Evolutionary conservation across 257 asterid genomes (phyloP), one percentile per base, ranked within the genome.

Genomic region (Cordia subcordata): DNA sequence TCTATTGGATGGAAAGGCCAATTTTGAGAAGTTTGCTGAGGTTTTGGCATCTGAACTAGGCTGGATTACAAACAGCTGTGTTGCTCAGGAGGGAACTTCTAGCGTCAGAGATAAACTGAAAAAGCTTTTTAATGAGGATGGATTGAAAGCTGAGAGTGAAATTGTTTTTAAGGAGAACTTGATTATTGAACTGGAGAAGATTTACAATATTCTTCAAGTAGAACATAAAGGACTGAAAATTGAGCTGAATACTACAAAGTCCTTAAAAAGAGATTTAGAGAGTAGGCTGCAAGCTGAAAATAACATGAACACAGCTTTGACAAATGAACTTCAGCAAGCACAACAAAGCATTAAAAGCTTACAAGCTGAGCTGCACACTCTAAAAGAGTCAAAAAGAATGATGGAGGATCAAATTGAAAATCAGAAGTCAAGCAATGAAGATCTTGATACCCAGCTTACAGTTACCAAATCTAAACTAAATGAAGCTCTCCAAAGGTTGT

Each of bases 371-470:
- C 17, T 75, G 64, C 82, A 76, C 60, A 54, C 12, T 10, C 22
- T 75, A 76, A 75, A 68, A 60, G 96, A 83, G 66, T 75, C 82
- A 13, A 82, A 76, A 63, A 74, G 74, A 57, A 33, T 38, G 60
- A 53, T 17, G 12, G 95, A 84, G 66, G 96, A 86, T 39, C 80
- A 84, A 63, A 40, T 75, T 4, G 95, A 84, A 75, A 74, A 74
- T 66, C 85, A 85, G 81, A 88, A 83, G 73, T 37, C 62, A 61
- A 61, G 74, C 10, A 85, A 82, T 53, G 94, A 82, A 66, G 96
- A 88, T 53, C 84, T 88, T 18, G 94, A 85, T 12, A 81, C 90
- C 15, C 93, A 82, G 64, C 81, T 91, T 55, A 72, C 38, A 10
- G 81, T 82, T 54, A 61, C 84, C 17, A 82, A 57, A 68, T 74